Evolutionary conservation across 192 early-diverging fungal genomes (phyloP).

Genomic region (Backusella tarrabulga): DNA sequence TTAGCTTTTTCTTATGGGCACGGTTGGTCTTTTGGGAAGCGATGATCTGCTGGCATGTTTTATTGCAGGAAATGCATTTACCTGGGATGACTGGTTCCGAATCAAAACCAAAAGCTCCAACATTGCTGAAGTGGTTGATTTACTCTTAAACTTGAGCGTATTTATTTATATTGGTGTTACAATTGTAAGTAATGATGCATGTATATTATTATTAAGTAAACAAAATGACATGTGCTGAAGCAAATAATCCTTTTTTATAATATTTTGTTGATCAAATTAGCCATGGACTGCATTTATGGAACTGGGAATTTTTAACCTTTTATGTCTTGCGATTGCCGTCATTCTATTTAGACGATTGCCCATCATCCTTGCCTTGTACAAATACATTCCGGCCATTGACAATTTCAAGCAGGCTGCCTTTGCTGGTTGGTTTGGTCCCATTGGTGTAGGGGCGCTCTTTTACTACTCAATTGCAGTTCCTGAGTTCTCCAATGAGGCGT

Average conservation of each 20-base stretch:
- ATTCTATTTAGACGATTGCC: constrained; percentile 77
- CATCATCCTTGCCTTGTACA: constrained; percentile 54
- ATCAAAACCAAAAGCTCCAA: constrained; percentile 72
- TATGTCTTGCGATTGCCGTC: constrained; percentile 54
- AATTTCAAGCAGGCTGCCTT: constrained; percentile 71
- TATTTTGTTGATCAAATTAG: neutral
- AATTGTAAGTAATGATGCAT: constrained; percentile 31
- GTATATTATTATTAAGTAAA: neutral
- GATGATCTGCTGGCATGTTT: constrained; percentile 80
- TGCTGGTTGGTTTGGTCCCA: constrained; percentile 90
- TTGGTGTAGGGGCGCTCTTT: constrained; percentile 60
- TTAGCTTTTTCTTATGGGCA: constrained; percentile 58
- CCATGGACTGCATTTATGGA: constrained; percentile 68
- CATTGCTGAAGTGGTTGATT: constrained; percentile 60
- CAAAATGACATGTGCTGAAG: neutral
- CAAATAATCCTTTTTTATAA: too few species aligned
- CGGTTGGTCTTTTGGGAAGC: constrained; percentile 67
- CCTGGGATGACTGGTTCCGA: constrained; percentile 92
- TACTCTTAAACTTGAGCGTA: constrained; percentile 75
- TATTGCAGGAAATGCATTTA: constrained; percentile 74
- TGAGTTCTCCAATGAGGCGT: constrained; percentile 1
- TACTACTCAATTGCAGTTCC: constrained; percentile 38
- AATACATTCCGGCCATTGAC: constrained; percentile 63
- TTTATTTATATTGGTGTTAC: constrained; percentile 84
- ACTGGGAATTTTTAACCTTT: constrained; percentile 62